Conservation (phyloP, 805 yeast genomes). For the Cyberlindnera americana region DNA sequence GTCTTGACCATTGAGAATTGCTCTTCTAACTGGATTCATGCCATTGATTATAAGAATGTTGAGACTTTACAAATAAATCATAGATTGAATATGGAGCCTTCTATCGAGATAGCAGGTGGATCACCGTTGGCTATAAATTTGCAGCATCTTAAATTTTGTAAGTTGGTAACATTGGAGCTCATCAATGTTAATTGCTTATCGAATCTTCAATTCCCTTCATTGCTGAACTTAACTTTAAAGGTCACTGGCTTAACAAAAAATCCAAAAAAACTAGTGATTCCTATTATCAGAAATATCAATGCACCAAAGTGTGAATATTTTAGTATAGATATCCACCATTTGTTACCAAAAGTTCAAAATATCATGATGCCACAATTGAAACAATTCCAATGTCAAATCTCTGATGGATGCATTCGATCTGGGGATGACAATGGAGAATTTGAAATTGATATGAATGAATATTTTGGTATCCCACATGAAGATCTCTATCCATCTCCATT, state of each 20-base stretch:
- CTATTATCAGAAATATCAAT: constrained; percentile 1
- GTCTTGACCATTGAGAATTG: constrained; percentile 1
- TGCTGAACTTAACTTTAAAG: neutral
- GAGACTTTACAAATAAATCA: neutral
- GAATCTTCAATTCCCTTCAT: constrained; percentile 1
- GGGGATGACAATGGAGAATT: too few relatives aligned
- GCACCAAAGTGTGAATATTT: constrained; percentile 5
- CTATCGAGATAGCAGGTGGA: neutral
- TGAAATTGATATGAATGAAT: neutral
- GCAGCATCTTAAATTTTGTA: constrained; percentile 1
- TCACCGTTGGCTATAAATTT: constrained; percentile 3
- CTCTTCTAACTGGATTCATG: constrained; percentile 5
- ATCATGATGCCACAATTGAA: constrained; percentile 2
- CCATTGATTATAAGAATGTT: constrained; percentile 1
- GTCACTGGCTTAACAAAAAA: constrained; percentile 2
- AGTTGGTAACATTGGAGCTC: constrained; percentile 1
- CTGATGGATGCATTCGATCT: too few relatives aligned
- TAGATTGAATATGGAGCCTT: neutral
- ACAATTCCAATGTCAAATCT: neutral
- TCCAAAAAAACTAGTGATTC: neutral
- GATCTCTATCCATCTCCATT: too few relatives aligned
- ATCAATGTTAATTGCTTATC: constrained; percentile 8
- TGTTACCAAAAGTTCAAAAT: constrained; percentile 1
- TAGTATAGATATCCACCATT: neutral
- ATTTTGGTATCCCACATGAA: constrained; percentile 1